These are phyloP conservation scores for Coffea humblotiana DNA, from an alignment of 305 asterid genomes.

Conservation along the genomic window DNA sequence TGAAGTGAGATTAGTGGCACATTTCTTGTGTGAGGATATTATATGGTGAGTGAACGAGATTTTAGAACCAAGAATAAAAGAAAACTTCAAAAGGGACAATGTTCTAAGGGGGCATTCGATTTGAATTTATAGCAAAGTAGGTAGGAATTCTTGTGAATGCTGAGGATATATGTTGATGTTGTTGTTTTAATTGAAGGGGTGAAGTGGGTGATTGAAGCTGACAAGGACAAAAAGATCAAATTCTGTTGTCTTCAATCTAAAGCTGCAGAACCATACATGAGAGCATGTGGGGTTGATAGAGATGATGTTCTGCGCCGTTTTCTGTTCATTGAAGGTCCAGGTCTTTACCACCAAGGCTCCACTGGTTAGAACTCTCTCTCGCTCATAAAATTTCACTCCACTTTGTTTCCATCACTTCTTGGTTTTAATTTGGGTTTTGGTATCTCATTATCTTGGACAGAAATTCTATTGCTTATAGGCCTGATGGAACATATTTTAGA, in stretches of 20 bases:
- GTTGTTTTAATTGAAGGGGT: conserved; percentile 52
- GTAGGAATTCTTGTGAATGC: background rate
- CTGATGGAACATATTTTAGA: background rate
- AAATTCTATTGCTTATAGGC: background rate
- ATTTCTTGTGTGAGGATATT: too few species aligned
- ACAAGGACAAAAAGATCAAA: conserved; percentile 74
- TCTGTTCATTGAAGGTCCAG: conserved; percentile 84
- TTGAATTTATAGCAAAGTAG: background rate
- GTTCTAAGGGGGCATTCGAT: background rate
- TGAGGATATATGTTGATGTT: background rate
- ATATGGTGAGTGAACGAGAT: background rate
- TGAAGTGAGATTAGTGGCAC: too few species aligned
- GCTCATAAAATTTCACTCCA: background rate
- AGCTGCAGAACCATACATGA: conserved; percentile 93
- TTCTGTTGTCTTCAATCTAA: conserved; percentile 91
- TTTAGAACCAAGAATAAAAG: background rate
- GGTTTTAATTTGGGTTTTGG: background rate
- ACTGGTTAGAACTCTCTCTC: conserved; percentile 49
- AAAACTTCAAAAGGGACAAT: background rate
- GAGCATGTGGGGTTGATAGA: conserved; percentile 52
- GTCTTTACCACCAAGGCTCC: conserved; percentile 85
- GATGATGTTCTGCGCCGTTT: conserved; percentile 81
- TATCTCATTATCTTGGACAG: background rate
- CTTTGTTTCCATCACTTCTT: background rate
- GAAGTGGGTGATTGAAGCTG: conserved; percentile 78